These are phyloP conservation scores for Tricholomella constricta DNA, from an alignment of 768 basidiomycete species.

Conservation along the genomic window DNA sequence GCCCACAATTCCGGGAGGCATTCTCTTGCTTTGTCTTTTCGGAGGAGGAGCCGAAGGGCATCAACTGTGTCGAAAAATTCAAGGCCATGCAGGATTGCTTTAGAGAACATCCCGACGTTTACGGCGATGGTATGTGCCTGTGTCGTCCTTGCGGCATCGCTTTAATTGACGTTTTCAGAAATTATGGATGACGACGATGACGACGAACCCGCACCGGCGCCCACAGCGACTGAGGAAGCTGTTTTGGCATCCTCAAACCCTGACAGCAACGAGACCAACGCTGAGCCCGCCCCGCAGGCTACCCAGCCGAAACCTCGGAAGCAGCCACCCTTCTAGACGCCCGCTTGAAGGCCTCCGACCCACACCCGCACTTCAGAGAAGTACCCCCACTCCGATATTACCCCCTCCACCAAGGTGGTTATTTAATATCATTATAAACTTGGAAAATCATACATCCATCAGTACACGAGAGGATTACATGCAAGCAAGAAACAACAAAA, in stretches of 20 bases:
- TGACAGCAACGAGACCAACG: background rate
- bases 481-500: slow-evolving; percentile 21
- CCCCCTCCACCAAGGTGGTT: background rate
- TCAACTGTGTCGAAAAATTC: slow-evolving; percentile 98
- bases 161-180: slow-evolving; percentile 38
- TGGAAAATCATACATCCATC: background rate
- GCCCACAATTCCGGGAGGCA: slow-evolving; percentile 88
- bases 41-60: slow-evolving; percentile 94
- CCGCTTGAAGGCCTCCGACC: background rate
- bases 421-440: slow-evolving; percentile 16
- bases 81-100: slow-evolving; percentile 98
- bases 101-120: slow-evolving; percentile 93
- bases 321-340: background rate
- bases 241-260: slow-evolving; percentile 2
- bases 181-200: slow-evolving; percentile 73
- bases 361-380: background rate
- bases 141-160: slow-evolving; percentile 9
- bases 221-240: slow-evolving; percentile 14
- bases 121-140: slow-evolving; percentile 77
- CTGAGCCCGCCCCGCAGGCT: slow-evolving; percentile 4
- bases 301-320: background rate
- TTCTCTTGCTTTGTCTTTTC: slow-evolving; percentile 97
- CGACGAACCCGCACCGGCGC: slow-evolving; percentile 26
- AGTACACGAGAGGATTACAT: slow-evolving; percentile 1
- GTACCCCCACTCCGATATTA: slow-evolving; percentile 13